Base-by-base conservation (phyloP, 1,284 basidiomycete species). In the Ganoderma sp. region DNA sequence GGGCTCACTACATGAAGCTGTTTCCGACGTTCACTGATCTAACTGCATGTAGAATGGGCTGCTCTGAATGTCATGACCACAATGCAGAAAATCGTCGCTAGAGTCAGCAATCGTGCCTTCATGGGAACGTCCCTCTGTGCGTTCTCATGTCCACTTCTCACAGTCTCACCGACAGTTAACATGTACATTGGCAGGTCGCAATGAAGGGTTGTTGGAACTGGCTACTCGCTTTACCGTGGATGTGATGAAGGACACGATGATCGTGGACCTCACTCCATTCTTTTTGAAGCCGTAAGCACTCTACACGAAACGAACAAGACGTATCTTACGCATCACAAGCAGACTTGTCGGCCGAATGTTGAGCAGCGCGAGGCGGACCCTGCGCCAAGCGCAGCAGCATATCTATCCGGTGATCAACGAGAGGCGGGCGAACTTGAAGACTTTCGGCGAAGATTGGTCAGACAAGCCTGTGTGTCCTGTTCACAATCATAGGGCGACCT, bases 121-220 rank as follows among this genome's bases (percentile, higher is more conserved):
- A 73, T 79, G 22, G 78, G 77, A 1, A 61, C 75, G 6, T 73
- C 76, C 12, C 34, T 71, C 0, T 79, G 78, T 78, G 60, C n/a
- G 75, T 70, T 0, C 19, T 14, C n/a, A 28, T 12, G 25, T 5
- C 2, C 14, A 0, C 7, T 32, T 12, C 19, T 25, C 25, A 48
- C n/a, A n/a, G 45, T 10, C 45, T n/a, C 7, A 17, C n/a, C 8
- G n/a, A 3, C 17, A 5, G 48, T 42, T 64, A 7, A 61, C 1
- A 9, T 5, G 0, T 19, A 8, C 2, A 25, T 9, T 37, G 17
- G 65, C 41, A 78, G 77, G 76, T 45, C 72, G 75, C 1, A 66
- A 76, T 28, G 17, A 58, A 0, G 69, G 68, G 0, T 78, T 71
- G 56, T 59, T 76, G 14, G 34, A 70, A 1, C 59, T 75, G 0